phyloP scores from a whole-genome alignment of 305 asterid species.

The Fraxinus angustifolia region DNA sequence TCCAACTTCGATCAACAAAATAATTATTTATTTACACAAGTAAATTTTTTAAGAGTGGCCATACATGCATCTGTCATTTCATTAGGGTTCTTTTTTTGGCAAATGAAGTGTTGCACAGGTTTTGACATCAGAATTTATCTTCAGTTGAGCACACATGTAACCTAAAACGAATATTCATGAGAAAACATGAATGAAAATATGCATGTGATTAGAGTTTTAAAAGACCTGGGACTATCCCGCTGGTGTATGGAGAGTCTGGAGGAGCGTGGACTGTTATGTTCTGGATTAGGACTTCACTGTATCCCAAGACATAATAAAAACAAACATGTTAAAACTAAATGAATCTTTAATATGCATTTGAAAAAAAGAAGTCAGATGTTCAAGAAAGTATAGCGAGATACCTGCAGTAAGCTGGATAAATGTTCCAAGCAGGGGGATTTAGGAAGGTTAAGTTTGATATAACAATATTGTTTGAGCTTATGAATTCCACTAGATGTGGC shows the following conservation, averaged over 20 bases:
- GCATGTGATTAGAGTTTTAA: constrained; percentile 8
- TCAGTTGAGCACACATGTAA: background rate
- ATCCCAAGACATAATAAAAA: constrained; percentile 15
- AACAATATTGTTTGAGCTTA: constrained; percentile 58
- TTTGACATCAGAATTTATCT: background rate
- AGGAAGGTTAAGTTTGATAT: constrained; percentile 84
- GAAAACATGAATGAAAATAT: background rate
- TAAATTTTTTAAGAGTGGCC: background rate
- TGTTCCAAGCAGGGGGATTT: constrained; percentile 90
- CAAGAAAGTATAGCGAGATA: constrained; percentile 20
- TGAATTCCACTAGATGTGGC: constrained; percentile 79
- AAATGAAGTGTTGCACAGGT: background rate
- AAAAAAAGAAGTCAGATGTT: background rate
- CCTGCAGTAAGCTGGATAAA: constrained; percentile 93
- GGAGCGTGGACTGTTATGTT: constrained; percentile 78
- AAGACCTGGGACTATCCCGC: constrained; percentile 93
- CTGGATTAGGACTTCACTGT: constrained; percentile 90
- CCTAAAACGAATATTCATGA: background rate
- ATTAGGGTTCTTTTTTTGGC: background rate
- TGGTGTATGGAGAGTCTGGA: constrained; percentile 71
- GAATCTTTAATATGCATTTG: background rate
- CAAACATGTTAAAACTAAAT: background rate
- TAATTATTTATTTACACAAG: background rate
- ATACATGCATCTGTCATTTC: background rate
- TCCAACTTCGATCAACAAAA: background rate